These are phyloP conservation scores for Stachybotrys echinatus DNA, from an alignment of 2,329 filamentous ascomycete genomes.

Conservation along the genomic window DNA sequence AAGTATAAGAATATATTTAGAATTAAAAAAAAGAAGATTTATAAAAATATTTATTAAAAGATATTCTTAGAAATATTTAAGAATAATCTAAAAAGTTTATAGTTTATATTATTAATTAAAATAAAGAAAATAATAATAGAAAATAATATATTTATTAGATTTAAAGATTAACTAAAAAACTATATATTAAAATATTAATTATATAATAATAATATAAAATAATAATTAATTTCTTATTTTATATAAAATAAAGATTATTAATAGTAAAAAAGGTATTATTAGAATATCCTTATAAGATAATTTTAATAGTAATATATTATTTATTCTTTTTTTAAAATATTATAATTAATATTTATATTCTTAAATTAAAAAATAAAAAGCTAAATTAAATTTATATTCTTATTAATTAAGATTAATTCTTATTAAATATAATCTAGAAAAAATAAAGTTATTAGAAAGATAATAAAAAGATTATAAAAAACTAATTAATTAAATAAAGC, in stretches of 20 bases:
- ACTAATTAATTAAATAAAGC: no score
- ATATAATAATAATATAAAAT: background rate
- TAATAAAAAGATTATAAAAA: no score
- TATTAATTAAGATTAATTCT: no score
- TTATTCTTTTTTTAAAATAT: slow-evolving; percentile 2
- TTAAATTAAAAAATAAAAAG: background rate
- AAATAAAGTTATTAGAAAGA: no score
- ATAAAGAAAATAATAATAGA: no score
- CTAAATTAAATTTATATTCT: no score
- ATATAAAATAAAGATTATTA: background rate
- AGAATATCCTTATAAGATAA: background rate
- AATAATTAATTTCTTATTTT: no score
- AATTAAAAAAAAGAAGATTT: background rate
- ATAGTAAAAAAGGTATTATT: background rate
- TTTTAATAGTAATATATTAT: slow-evolving; percentile 3
- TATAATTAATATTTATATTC: background rate
- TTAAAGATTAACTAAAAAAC: no score
- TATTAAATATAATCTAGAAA: no score
- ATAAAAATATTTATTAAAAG: background rate
- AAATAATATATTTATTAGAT: no score
- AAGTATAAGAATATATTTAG: background rate
- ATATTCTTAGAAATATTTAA: background rate
- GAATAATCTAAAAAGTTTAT: no score
- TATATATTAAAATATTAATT: background rate
- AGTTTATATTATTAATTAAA: no score